phyloP scores from a whole-genome alignment of 257 asterid genomes.

The Forsythia suspensa region DNA sequence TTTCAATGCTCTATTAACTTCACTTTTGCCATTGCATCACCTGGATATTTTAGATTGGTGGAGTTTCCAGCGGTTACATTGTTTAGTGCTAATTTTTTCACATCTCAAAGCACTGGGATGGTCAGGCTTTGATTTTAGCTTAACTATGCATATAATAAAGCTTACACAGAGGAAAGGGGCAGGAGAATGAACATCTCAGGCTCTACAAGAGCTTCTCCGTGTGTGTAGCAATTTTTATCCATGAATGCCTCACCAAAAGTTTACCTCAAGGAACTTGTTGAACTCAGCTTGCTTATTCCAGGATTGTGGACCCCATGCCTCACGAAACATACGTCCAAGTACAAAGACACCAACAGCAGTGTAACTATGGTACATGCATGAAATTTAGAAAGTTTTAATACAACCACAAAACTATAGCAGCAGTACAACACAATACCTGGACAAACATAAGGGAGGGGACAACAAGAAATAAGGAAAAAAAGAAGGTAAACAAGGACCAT shows the following conservation, averaged over 20 bases:
- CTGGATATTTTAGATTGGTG: background rate
- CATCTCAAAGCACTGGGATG: background rate
- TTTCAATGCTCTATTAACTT: background rate
- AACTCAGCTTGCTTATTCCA: conserved; percentile 87
- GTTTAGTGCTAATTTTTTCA: background rate
- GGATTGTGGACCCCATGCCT: conserved; percentile 92
- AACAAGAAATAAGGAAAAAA: conserved; percentile 7
- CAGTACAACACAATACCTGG: conserved; percentile 8
- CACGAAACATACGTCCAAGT: conserved; percentile 84
- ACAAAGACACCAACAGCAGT: conserved; percentile 98
- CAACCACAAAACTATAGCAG: conserved; percentile 24
- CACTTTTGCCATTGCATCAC: background rate
- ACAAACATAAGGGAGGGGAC: background rate
- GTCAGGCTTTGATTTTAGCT: background rate
- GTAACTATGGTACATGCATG: conserved; percentile 53
- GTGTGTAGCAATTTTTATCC: conserved; percentile 6
- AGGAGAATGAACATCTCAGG: background rate
- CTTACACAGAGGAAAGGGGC: background rate
- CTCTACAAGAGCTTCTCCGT: conserved; percentile 5
- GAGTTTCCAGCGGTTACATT: background rate
- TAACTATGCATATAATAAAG: background rate
- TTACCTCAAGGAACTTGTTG: conserved; percentile 92
- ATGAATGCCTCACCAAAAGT: conserved; percentile 8
- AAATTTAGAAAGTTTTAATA: conserved; percentile 27
- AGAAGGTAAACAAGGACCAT: conserved; percentile 9